Base-by-base conservation (phyloP, 192 early-diverging fungal species). In the Backusella macrospora region DNA sequence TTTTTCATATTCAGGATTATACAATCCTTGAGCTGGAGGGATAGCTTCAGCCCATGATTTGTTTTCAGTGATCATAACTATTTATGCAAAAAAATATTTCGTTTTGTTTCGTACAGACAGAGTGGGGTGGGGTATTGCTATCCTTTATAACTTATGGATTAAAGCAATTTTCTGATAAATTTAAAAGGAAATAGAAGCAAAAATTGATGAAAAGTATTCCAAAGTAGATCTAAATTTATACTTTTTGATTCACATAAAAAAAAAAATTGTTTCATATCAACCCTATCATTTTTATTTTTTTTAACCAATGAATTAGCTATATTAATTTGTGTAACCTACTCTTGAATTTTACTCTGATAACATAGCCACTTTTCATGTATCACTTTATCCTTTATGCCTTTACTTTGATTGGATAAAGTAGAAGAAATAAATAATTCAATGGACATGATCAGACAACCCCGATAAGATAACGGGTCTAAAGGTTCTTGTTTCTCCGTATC, bases 1-100 rank as follows among this genome's bases (percentile, higher is more conserved):
- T 75, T 96, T 95, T 83, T 99, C 96, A 77, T 88, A 85, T 70
- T 87, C 86, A 15, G 96, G 96, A 76, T 96, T 83, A 71, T 97
- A 98, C 29, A 97, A 87, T 40, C 92, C 97, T 80, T 96, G 95
- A 45, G 91, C 89, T 49, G 86, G 79, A 16, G 97, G 96, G 76
- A 98, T 76, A 16, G 90, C 87, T 44, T 88, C 91, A 55, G 96
- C 94, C 95, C 96, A 96, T 62, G 85, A 89, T 64, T 48, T 72
- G 75, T 86, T 68, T 47, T 68, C 89, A 45, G 42, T 44, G 70
- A n/a, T 21, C 15, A 65, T 44, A 49, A 21, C 26, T 45, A 59
- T 59, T 46, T 46, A 46, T 46, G 2, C 29, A 34, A 34, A 34
- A 34, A 34, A 34, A n/a, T n/a, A n/a, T n/a, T n/a, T 2, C 29